Base-by-base conservation (phyloP, 306 rosid genomes). In the Oemleria cerasiformis region DNA sequence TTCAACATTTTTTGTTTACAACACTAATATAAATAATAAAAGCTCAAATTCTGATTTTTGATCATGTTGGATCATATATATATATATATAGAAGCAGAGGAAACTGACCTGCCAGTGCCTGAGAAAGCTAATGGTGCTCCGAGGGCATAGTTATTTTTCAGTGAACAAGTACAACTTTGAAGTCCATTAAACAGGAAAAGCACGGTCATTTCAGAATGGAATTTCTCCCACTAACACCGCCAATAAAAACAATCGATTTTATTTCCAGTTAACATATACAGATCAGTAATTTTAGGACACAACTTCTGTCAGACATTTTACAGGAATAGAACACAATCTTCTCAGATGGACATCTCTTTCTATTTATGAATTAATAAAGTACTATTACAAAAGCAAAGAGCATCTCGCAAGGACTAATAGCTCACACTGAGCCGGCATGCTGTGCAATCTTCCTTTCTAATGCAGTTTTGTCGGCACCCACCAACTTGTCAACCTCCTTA, bases 381-480 rank as follows among this genome's bases (percentile, higher is more conserved):
- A 67, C 17, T 43, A 70, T 53, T 42, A 72, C 45, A 78, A 47
- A 73, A 49, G 50, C 17, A 43, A 68, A 65, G 17, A 16, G 49
- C 58, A 63, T 67, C 13, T 9, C 23, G 20, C 36, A 65, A 51
- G 71, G 65, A 61, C 65, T 70, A 30, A 30, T 30, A 63, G 65
- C 36, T 90, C 84, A 83, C 48, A 34, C 47, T 77, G 86, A 47
- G 70, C 77, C 65, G 4, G 87, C 84, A 77, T 89, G 82, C 61
- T 89, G 86, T 6, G 71, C 88, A 68, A 85, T 78, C 87, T 89
- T 89, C 73, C 72, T 81, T 84, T 89, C 96, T 43, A 89, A 84
- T 41, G 82, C 63, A 77, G 65, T 70, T 72, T 79, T 83, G 80
- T 88, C 95, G 7, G 89, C 95, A 55, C 95, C 97, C 40, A 83